A percentile compares a stretch with the other conserved stretches of the same genome.
Conservation (phyloP, 2,329 filamentous ascomycete genomes). For the Colletotrichum orbiculare region DNA sequence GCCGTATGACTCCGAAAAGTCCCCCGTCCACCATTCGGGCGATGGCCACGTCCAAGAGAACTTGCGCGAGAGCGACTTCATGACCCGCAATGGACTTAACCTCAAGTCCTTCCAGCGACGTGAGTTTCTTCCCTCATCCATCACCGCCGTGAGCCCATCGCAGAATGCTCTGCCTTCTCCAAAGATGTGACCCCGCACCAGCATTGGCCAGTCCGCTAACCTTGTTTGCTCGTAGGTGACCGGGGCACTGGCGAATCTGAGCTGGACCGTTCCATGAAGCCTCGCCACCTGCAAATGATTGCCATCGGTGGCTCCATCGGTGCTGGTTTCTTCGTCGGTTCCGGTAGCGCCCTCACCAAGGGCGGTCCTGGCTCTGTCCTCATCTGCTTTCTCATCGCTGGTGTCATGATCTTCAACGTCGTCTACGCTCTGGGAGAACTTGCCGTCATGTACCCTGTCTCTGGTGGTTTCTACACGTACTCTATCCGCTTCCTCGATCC, state of each 20-base stretch:
- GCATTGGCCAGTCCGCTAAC: background rate
- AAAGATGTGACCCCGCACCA: background rate
- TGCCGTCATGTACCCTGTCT: slow-evolving; percentile 70
- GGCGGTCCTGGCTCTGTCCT: slow-evolving; percentile 60
- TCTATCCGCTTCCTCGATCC: slow-evolving; percentile 71
- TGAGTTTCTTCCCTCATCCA: slow-evolving; percentile 34
- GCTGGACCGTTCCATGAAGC: slow-evolving; percentile 62
- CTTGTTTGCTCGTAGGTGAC: slow-evolving; percentile 20
- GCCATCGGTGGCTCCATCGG: slow-evolving; percentile 71
- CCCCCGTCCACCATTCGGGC: slow-evolving; percentile 17
- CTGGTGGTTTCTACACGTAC: slow-evolving; percentile 72
- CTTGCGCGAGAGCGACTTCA: slow-evolving; percentile 46
- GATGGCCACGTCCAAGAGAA: slow-evolving; percentile 30
- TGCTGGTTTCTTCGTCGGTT: slow-evolving; percentile 72
- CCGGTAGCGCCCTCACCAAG: slow-evolving; percentile 62
- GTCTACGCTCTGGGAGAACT: slow-evolving; percentile 71
- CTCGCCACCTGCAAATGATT: slow-evolving; percentile 71
- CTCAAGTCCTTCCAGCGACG: slow-evolving; percentile 51
- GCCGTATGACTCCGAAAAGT: slow-evolving; percentile 39
- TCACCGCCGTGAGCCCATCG: background rate
- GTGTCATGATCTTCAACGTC: slow-evolving; percentile 71
- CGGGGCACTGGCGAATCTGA: slow-evolving; percentile 40
- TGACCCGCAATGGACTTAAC: slow-evolving; percentile 52
- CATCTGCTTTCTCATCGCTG: slow-evolving; percentile 65
- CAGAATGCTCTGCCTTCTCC: no score